phyloP scores from a whole-genome alignment of 371 early-diverging fungal species.

The Mortierella sp. region DNA sequence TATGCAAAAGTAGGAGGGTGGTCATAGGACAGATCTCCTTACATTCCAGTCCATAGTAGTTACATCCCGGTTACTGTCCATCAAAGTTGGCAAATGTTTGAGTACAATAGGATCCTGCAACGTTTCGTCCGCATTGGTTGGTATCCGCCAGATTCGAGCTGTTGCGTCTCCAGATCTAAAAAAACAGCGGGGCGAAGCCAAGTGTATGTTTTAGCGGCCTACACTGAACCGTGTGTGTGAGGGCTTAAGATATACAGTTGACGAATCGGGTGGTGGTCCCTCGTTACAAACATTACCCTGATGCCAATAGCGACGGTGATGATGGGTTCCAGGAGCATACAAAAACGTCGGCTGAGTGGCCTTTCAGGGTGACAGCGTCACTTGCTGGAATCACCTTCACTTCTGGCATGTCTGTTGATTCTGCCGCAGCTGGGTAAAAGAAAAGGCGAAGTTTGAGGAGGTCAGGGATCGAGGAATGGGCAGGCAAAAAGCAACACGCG shows the following conservation, averaged over 20 bases:
- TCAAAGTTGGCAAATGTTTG: constrained; percentile 66
- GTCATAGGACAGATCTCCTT: too few relatives aligned
- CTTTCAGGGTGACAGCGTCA: constrained; percentile 61
- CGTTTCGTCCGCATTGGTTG: constrained; percentile 49
- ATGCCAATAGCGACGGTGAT: constrained; percentile 74
- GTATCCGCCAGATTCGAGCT: constrained; percentile 85
- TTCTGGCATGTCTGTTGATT: constrained; percentile 16
- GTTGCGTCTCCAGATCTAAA: constrained; percentile 86
- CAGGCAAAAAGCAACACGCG: background rate
- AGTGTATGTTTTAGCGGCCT: too few relatives aligned
- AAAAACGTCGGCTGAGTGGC: constrained; percentile 81
- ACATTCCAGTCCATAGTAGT: constrained; percentile 96
- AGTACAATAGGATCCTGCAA: constrained; percentile 63
- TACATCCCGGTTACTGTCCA: constrained; percentile 73
- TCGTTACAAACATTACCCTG: constrained; percentile 73
- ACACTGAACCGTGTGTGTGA: too few relatives aligned
- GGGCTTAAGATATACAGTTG: too few relatives aligned
- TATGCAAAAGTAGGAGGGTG: too few relatives aligned
- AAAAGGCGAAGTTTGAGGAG: background rate
- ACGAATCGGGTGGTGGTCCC: too few relatives aligned
- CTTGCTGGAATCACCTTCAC: constrained; percentile 46
- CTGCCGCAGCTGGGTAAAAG: constrained; percentile 13
- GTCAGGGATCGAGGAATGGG: too few relatives aligned
- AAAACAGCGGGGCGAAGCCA: too few relatives aligned
- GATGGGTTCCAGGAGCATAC: constrained; percentile 89